Conservation (phyloP, 352 stramenopile genomes). For the Phytopythium boreale region DNA sequence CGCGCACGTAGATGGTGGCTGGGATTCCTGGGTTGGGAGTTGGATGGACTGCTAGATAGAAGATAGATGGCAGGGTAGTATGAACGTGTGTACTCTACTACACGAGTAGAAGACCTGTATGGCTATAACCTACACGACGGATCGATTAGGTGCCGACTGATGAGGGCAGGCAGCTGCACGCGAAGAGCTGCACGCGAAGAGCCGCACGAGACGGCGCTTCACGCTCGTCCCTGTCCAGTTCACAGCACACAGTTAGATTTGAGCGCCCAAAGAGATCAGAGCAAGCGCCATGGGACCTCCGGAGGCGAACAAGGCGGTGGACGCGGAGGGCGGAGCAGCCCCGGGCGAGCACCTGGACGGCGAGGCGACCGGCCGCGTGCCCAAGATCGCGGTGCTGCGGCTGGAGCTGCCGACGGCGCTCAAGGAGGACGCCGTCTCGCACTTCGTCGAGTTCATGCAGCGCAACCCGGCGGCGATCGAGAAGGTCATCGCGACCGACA, state of each 20-base stretch:
- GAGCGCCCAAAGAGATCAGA: not conserved
- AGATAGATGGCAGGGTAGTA: not conserved
- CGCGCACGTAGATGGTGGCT: constrained; percentile 14
- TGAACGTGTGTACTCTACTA: not conserved
- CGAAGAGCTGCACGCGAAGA: not conserved
- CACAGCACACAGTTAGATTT: not conserved
- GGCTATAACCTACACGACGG: too few species aligned
- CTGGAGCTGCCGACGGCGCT: constrained; percentile 64
- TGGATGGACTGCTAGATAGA: not conserved
- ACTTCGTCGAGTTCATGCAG: constrained; percentile 41
- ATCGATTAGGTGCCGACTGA: not conserved
- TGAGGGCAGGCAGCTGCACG: too few species aligned
- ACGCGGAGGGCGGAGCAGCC: constrained; percentile 15
- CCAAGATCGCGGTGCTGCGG: constrained; percentile 64
- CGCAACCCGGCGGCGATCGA: constrained; percentile 49
- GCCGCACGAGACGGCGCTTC: not conserved
- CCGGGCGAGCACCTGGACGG: constrained; percentile 17
- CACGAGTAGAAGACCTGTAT: not conserved
- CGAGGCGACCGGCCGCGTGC: constrained; percentile 24
- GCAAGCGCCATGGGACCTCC: constrained; percentile 34
- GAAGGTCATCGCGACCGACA: constrained; percentile 97
- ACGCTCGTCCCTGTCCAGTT: not conserved
- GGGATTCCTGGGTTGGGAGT: not conserved
- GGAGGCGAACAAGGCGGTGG: constrained; percentile 35
- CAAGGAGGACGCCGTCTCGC: constrained; percentile 67